Evolutionary conservation across 2,329 filamentous ascomycete genomes (phyloP).

Genomic region (Aspergillus sclerotialis): DNA sequence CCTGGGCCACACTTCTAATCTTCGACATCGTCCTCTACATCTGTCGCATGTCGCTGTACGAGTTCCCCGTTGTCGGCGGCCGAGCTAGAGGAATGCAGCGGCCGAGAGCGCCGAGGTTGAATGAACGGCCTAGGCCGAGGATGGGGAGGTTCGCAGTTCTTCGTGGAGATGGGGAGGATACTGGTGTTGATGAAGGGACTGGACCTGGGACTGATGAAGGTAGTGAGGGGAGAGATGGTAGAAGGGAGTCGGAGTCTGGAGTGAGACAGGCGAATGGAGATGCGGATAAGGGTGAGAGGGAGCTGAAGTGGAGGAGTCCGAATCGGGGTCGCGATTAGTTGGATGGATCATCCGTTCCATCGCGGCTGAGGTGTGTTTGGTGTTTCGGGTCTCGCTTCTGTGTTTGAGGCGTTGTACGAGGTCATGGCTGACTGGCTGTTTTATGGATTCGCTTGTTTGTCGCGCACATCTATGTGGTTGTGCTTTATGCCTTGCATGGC

Average conservation of each 20-base stretch:
- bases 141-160: no score
- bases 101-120: conserved; percentile 56
- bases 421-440: no score
- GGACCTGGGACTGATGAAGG: not conserved
- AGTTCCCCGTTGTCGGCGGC: conserved; percentile 55
- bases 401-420: no score
- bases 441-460: no score
- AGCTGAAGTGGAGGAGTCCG: not conserved
- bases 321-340: no score
- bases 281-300: not conserved
- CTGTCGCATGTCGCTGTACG: conserved; percentile 51
- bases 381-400: no score
- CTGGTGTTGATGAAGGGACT: conserved; percentile 5
- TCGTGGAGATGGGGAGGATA: conserved; percentile 3
- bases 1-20: conserved; percentile 55
- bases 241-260: not conserved
- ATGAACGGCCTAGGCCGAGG: conserved; percentile 44
- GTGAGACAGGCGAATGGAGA: not conserved
- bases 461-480: no score
- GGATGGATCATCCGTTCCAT: no score
- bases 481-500: no score
- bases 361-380: no score
- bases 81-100: conserved; percentile 52
- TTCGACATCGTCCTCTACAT: conserved; percentile 60
- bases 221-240: not conserved